phyloP scores from a whole-genome alignment of 768 basidiomycete species.

The Mycena maculata region DNA sequence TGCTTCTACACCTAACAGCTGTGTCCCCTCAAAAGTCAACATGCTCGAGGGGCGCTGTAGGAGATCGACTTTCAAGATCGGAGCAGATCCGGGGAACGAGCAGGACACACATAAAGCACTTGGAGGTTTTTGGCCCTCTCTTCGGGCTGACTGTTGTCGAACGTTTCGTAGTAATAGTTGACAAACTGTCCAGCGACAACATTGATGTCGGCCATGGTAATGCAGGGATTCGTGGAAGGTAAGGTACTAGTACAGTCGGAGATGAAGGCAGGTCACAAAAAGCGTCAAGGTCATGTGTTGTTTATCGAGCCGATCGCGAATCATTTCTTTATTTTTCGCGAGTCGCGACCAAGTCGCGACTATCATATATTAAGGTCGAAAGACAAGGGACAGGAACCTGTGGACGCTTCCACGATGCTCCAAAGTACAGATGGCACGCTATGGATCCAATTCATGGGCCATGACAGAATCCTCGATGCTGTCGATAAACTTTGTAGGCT shows the following conservation, averaged over 20 bases:
- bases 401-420: no score
- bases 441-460: constrained; percentile 25
- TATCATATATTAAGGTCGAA: no score
- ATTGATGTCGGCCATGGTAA: constrained; percentile 74
- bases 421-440: no score
- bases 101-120: constrained; percentile 80
- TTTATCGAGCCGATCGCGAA: no score
- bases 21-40: constrained; percentile 82
- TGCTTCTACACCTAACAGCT: constrained; percentile 60
- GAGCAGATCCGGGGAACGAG: constrained; percentile 38
- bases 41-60: constrained; percentile 82
- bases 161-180: constrained; percentile 85
- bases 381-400: no score
- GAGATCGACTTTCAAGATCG: constrained; percentile 36
- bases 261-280: background rate
- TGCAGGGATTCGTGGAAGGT: background rate
- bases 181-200: constrained; percentile 82
- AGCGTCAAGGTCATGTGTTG: background rate
- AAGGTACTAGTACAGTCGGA: background rate
- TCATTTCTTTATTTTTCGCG: no score
- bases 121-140: constrained; percentile 56
- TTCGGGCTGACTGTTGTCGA: constrained; percentile 81
- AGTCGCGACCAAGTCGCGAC: no score
- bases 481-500: constrained; percentile 56
- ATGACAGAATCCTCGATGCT: constrained; percentile 47